Base-by-base conservation (phyloP, 345 rosid genomes). In the Rubroshorea leprosula region DNA sequence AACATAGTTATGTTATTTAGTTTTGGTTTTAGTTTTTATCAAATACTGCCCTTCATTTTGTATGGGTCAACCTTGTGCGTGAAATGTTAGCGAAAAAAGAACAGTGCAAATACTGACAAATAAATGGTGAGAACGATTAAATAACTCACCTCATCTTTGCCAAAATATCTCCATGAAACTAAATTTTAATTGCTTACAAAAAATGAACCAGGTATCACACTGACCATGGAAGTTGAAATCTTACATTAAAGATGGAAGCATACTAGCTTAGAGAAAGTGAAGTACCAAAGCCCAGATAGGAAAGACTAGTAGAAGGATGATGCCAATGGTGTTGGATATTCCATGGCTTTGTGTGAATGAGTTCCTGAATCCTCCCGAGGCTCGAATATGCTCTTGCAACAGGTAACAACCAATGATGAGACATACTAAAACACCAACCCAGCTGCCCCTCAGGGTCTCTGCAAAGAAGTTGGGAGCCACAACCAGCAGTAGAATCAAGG, bases 341-440 rank as follows among this genome's bases (percentile, higher is more conserved):
- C 97, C 96, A 54, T 87, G 63, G 59, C 73, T 57, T 39, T 76
- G 80, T 6, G 89, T 89, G 38, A 93, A 82, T 11, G 96, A 73
- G 51, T 87, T 85, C 52, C 88, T 80, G 84, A 93, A 82, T 49
- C 99, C 99, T 11, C 90, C 99, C 3, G 97, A 73, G 18, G 99
- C 96, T 45, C 91, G 80, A 16, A 93, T 79, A 76, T 93, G 96
- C 65, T 93, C 90, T 67, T 93, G 99, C 59, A 93, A 65, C 6
- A 89, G 76, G 81, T 87, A 93, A 59, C 97, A 89, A 24, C 85
- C 97, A 1, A 93, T 85, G 50, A 73, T 0, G 23, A 89, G 94
- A 65, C 99, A 83, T 54, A 87, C 79, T 1, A 61, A 27, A 46
- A 81, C 85, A 1, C 96, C 91, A 9, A 82, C 68, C 87, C 81